phyloP scores from a whole-genome alignment of 2,329 filamentous ascomycete genomes.

The Talaromyces albobiverticillius region DNA sequence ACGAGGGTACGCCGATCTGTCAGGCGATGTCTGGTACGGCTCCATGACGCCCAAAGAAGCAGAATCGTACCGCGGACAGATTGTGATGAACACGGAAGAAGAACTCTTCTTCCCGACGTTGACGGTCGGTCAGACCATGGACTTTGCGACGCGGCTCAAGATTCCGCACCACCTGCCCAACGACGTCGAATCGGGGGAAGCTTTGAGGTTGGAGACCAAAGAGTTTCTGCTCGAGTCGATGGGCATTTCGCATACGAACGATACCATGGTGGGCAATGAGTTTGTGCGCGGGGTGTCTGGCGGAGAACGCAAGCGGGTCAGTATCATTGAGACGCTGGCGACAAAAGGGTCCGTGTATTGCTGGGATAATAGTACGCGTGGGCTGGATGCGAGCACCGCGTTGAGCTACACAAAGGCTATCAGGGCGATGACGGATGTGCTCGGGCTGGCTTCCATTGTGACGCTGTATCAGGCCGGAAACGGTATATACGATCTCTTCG shows the following conservation, averaged over 20 bases:
- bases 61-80: conserved; percentile 54
- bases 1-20: conserved; percentile 55
- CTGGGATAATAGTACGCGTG: conserved; percentile 67
- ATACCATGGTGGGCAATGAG: conserved; percentile 67
- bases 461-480: conserved; percentile 70
- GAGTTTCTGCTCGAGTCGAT: conserved; percentile 59
- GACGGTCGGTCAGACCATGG: conserved; percentile 52
- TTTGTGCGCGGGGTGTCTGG: conserved; percentile 66
- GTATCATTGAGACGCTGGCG: conserved; percentile 63
- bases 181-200: conserved; percentile 42
- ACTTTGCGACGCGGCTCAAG: conserved; percentile 58
- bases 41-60: conserved; percentile 42
- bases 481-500: conserved; percentile 66
- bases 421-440: conserved; percentile 62
- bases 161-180: conserved; percentile 50
- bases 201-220: conserved; percentile 47
- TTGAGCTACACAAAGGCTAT: conserved; percentile 60
- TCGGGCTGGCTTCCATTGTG: conserved; percentile 59
- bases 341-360: conserved; percentile 58
- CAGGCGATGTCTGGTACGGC: conserved; percentile 59
- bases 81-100: conserved; percentile 56
- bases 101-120: conserved; percentile 52
- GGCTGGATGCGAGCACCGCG: conserved; percentile 64
- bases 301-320: conserved; percentile 67
- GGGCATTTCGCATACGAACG: conserved; percentile 57